phyloP scores from a whole-genome alignment of 495 filamentous ascomycete species.

The Podospora sp. region DNA sequence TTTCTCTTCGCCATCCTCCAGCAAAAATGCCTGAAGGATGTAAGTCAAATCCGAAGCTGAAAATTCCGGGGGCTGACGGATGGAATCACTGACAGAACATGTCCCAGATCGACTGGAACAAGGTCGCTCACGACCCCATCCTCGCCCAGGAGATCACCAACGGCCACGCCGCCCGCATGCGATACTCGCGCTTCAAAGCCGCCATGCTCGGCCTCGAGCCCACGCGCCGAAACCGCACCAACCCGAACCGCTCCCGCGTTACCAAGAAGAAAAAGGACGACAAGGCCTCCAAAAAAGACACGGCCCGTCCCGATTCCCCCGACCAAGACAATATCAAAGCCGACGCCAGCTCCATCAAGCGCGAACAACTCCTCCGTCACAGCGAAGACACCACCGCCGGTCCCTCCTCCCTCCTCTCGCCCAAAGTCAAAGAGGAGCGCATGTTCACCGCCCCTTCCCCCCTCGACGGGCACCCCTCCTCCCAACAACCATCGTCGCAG shows the following conservation, averaged over 20 bases:
- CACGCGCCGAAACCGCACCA: conserved; percentile 42
- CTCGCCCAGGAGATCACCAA: conserved; percentile 67
- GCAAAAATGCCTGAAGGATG: conserved; percentile 73
- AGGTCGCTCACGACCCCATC: conserved; percentile 59
- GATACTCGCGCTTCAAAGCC: conserved; percentile 69
- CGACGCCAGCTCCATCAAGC: conserved; percentile 31
- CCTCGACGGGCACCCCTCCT: neutral
- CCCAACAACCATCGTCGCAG: conserved; percentile 14
- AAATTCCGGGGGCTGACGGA: neutral
- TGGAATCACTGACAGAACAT: neutral
- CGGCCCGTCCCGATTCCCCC: neutral
- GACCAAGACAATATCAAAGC: conserved; percentile 32
- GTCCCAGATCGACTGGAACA: conserved; percentile 71
- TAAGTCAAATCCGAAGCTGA: conserved; percentile 41
- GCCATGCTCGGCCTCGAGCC: conserved; percentile 46
- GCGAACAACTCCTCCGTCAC: conserved; percentile 21
- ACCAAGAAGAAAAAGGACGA: conserved; percentile 48
- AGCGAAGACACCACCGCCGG: conserved; percentile 8
- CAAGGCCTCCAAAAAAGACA: neutral
- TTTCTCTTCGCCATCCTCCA: conserved; percentile 77
- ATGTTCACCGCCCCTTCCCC: neutral
- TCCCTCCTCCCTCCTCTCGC: conserved; percentile 15
- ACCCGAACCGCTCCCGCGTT: conserved; percentile 36
- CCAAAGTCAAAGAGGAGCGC: conserved; percentile 43
- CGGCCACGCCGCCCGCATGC: conserved; percentile 81